Evolutionary conservation across 768 basidiomycete species (phyloP).

Genomic region (Leccinum imitatum): DNA sequence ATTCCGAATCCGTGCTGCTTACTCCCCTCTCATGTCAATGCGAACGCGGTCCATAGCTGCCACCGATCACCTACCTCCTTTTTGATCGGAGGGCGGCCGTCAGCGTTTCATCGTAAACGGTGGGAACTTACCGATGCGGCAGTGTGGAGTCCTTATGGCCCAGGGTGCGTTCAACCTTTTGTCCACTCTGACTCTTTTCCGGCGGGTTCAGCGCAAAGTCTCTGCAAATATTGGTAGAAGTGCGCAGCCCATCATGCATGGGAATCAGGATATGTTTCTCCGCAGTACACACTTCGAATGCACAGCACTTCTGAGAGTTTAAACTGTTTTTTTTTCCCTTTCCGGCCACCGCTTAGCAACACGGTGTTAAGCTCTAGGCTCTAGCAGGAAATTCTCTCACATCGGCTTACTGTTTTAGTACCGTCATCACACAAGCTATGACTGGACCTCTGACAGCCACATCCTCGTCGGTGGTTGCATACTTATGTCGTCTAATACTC

Average conservation of each 20-base stretch:
- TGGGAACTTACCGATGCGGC: slow-evolving; percentile 2
- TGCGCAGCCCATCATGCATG: not conserved
- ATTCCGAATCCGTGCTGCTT: not conserved
- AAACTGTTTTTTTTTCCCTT: not conserved
- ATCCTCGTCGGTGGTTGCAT: slow-evolving; percentile 5
- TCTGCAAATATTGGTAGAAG: not conserved
- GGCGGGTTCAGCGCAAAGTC: not conserved
- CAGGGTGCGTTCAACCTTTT: not conserved
- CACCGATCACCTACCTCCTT: slow-evolving; percentile 25
- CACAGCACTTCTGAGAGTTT: not conserved
- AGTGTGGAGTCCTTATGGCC: slow-evolving; percentile 3
- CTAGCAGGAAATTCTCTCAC: not conserved
- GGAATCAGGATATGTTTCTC: slow-evolving; percentile 2
- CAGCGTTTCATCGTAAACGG: slow-evolving; percentile 5
- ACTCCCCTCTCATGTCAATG: slow-evolving; percentile 9
- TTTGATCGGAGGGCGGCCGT: slow-evolving; percentile 25
- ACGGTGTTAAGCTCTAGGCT: not conserved
- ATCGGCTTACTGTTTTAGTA: not conserved
- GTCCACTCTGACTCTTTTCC: not conserved
- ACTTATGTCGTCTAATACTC: slow-evolving; percentile 1
- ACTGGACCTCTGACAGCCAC: not conserved
- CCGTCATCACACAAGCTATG: slow-evolving; percentile 1
- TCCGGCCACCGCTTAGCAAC: not conserved
- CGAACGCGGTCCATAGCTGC: slow-evolving; percentile 21
- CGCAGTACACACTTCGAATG: slow-evolving; percentile 6